Base-by-base conservation (phyloP, 257 asterid genomes). In the Penstemon davidsonii region DNA sequence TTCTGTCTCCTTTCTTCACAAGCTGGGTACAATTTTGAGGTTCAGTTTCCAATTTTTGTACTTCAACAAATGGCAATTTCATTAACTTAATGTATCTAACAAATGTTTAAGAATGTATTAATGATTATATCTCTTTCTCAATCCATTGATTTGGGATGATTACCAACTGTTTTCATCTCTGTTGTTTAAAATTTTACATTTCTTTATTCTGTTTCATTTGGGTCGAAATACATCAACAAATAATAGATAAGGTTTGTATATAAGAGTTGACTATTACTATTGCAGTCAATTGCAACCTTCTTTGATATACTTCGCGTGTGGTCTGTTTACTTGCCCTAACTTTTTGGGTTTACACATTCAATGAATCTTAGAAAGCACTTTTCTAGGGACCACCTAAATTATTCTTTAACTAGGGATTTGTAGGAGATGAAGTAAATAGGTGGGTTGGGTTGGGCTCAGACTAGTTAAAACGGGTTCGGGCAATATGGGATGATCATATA, bases 221-320 rank as follows among this genome's bases (percentile, higher is more conserved):
- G 18, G 18, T 15, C 18, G 18, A 15, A 15, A 15, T 15, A 15
- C 18, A 50, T 10, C 41, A 40, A 40, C 40, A 39, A 38, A 19
- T 49, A 49, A 49, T 61, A 25, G 33, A 25, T 40, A 18, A 7
- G 40, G 15, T 38, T 15, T 39, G 61, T 33, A 8, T 7, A 1
- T 53, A 8, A 53, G 53, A 12, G 36, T 42, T 62, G 75, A 52
- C 55, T 54, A 42, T 41, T 8, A 0, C 46, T 38, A 25, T 62
- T 43, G 1, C 13, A 70, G 65, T 71, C 70, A 62, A 55, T 38
- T 46, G 50, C 41, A 33, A 37, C 18, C 13, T 25, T 3, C 50
- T 36, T 36, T 47, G 36, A 38, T 49, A 47, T 47, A 25, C 33
- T 0, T 25, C 69, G 25, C 10, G 62, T 53, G 61, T 54, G 43